These are phyloP conservation scores for Penicillium daleae DNA, from an alignment of 495 filamentous ascomycete species.

Conservation along the genomic window DNA sequence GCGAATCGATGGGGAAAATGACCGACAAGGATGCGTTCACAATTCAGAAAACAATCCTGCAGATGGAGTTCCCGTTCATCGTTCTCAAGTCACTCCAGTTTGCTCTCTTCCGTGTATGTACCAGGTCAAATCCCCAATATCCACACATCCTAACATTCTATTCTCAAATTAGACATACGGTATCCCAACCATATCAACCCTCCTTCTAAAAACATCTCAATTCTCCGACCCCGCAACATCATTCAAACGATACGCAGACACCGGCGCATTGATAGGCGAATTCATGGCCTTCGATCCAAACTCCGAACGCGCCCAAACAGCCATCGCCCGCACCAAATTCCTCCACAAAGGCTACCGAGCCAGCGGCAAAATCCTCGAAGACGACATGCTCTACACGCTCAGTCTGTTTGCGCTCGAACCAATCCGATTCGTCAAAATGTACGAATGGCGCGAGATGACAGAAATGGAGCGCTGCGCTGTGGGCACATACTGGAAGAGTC, in stretches of 20 bases:
- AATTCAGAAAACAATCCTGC: constrained; percentile 52
- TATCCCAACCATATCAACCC: constrained; percentile 63
- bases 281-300: constrained; percentile 52
- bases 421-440: constrained; percentile 53
- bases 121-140: neutral
- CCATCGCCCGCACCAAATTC: constrained; percentile 68
- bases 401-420: constrained; percentile 63
- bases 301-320: constrained; percentile 53
- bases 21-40: constrained; percentile 60
- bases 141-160: constrained; percentile 1
- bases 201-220: constrained; percentile 61
- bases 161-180: constrained; percentile 58
- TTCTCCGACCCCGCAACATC: constrained; percentile 54
- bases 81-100: constrained; percentile 60
- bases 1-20: constrained; percentile 57
- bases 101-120: constrained; percentile 60
- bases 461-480: constrained; percentile 64
- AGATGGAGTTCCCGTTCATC: constrained; percentile 59
- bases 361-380: constrained; percentile 61
- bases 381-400: constrained; percentile 68
- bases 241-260: constrained; percentile 67
- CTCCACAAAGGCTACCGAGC: constrained; percentile 61
- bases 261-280: constrained; percentile 59
- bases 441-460: constrained; percentile 66
- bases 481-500: constrained; percentile 64